Base-by-base conservation (phyloP, 2,329 filamentous ascomycete species). In the Tolypocladium ovalisporum region DNA sequence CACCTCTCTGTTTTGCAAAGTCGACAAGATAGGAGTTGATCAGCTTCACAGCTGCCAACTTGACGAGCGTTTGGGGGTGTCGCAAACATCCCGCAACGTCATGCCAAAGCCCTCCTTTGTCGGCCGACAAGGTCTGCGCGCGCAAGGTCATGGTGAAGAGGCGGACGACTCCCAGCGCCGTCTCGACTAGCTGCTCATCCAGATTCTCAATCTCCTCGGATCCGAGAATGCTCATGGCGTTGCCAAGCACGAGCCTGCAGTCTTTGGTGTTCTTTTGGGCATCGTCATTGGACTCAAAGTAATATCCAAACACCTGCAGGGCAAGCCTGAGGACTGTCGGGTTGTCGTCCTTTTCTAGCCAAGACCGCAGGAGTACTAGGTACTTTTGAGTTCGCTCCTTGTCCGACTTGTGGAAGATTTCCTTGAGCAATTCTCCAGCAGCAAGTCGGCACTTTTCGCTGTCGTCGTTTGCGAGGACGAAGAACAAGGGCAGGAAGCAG, bases 401-500 rank as follows among this genome's bases (percentile, higher is more conserved):
- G 67, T 93, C 88, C 2, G 91, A 86, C 64, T 86, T 85, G 58
- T 84, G 82, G 71, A 96, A 96, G 22, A 94, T 80, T 65, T 89
- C 86, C 66, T 88, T 90, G 57, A 97, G 76, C 51, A 99, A 75
- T 58, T 87, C 83, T 51, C 85, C 87, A 0, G 92, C 91, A 70
- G 93, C 86, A 60, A 91, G 82, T 35, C 89, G 85, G 71, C 94
- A 99, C 63, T 90, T 89, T 55, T 87, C 82, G 54, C 89, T 90
- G 56, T 95, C 89, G 60, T 99, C 94, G 64, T 97, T 96, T 59
- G 88, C 85, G 61, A 97, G 80, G 19, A 92, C 85, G 64, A 96
- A 84, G 54, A 97, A 84, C 7, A 99, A 73, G 0, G 92, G 91
- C 27, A 95, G 79, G 75, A 97, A 99, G 67, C 91, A 89, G 24